A percentile compares a stretch with the other conserved stretches of the same genome.
These are phyloP conservation scores for Hypericum perforatum DNA, from an alignment of 345 rosid species.

Conservation along the genomic window DNA sequence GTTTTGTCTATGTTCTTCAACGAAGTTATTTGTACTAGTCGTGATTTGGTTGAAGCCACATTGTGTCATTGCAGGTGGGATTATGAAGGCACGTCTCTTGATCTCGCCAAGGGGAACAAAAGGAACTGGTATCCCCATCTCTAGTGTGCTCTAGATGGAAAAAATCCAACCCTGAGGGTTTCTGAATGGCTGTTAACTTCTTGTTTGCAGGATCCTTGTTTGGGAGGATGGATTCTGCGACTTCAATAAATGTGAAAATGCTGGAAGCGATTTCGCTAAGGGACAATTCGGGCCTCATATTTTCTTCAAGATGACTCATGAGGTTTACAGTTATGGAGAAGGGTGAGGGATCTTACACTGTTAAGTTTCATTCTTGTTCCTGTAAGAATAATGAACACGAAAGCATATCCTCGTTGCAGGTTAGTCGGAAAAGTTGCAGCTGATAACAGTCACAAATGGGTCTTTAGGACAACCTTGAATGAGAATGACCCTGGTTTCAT, in stretches of 20 bases:
- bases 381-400: neutral
- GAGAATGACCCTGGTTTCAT: slow-evolving; percentile 33
- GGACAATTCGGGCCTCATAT: slow-evolving; percentile 54
- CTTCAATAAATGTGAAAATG: slow-evolving; percentile 46
- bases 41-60: slow-evolving; percentile 4
- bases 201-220: slow-evolving; percentile 47
- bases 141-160: neutral
- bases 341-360: slow-evolving; percentile 31
- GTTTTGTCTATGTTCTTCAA: neutral
- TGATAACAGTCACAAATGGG: slow-evolving; percentile 68
- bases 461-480: slow-evolving; percentile 34
- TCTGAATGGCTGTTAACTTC: neutral
- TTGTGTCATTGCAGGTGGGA: slow-evolving; percentile 58
- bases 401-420: slow-evolving; percentile 24
- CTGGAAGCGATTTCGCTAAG: slow-evolving; percentile 30
- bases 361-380: neutral
- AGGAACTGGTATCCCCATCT: slow-evolving; percentile 51
- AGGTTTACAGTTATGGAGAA: slow-evolving; percentile 65
- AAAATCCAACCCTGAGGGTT: too few relatives aligned
- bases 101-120: slow-evolving; percentile 58
- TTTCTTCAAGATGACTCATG: slow-evolving; percentile 78
- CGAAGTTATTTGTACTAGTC: too few relatives aligned
- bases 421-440: slow-evolving; percentile 70
- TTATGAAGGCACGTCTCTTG: slow-evolving; percentile 50
- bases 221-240: slow-evolving; percentile 81